Base-by-base conservation (phyloP, 2,329 filamentous ascomycete genomes). In the Colletotrichum sp. region DNA sequence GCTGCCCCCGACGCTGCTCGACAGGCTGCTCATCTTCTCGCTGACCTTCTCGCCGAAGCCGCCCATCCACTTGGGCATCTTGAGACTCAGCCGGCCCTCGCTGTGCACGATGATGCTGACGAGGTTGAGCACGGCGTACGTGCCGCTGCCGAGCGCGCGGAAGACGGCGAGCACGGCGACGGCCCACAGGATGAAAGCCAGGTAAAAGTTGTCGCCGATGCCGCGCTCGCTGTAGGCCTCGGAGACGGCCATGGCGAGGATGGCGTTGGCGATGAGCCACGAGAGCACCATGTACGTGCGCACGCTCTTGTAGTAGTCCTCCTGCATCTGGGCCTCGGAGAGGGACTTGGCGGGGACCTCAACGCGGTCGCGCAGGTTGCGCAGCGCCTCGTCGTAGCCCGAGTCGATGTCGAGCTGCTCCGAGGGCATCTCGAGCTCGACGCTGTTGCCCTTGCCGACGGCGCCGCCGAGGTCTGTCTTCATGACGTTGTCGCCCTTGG, bases 381-480 rank as follows among this genome's bases (percentile, higher is more conserved):
- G 95, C 30, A 99, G 92, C 0, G 97, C 97, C 84, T 98, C 96
- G 82, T 99, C 97, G 85, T 99, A 99, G 28, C 96, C 97, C 32
- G 93, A 96, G 86, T 99, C 97, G 83, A 99, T 99, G 84, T 99
- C 97, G 39, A 99, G 93, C 86, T 99, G 97, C 84, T 99, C 98
- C 3, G 93, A 95, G 0, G 98, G 97, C 96, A 99, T 99, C 82
- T 99, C 97, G 8, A 99, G 90, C 84, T 98, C 95, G 80, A 99
- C 97, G 75, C 93, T 91, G 64, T 89, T 89, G 71, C 94, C 94
- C 78, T 94, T 93, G 66, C 93, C 93, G 8, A 94, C 92, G 15
- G 98, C 97, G 8, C 94, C 93, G 72, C 97, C 97, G 1, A 99
- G 92, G 83, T 99, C 98, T 9, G 94, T 98, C 84, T 95, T 94